Evolutionary conservation across 768 basidiomycete genomes (phyloP).

Genomic region (Neoboletus subvelutipes): DNA sequence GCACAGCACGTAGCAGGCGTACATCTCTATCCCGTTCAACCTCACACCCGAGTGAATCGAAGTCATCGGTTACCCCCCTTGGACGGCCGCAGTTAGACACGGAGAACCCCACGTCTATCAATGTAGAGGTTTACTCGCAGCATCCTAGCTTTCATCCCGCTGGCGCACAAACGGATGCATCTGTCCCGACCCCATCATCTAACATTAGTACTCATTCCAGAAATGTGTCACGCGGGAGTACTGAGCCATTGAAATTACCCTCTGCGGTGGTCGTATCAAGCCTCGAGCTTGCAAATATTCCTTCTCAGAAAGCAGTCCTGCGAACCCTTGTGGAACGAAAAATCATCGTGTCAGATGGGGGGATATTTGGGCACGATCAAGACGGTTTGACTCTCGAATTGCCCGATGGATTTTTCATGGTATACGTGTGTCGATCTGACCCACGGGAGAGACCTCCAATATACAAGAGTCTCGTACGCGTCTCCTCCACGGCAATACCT

Average conservation of each 20-base stretch:
- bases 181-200: slow-evolving; percentile 14
- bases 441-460: slow-evolving; percentile 64
- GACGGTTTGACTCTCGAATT: slow-evolving; percentile 33
- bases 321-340: slow-evolving; percentile 51
- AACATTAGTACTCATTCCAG: slow-evolving; percentile 7
- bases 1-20: slow-evolving; percentile 27
- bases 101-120: slow-evolving; percentile 6
- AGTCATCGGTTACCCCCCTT: slow-evolving; percentile 15
- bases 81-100: slow-evolving; percentile 16
- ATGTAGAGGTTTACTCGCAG: slow-evolving; percentile 1
- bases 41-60: slow-evolving; percentile 19
- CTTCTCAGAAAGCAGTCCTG: slow-evolving; percentile 58
- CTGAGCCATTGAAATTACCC: slow-evolving; percentile 40
- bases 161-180: slow-evolving; percentile 16
- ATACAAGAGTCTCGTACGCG: slow-evolving; percentile 61
- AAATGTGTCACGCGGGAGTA: slow-evolving; percentile 16
- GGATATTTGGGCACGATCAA: slow-evolving; percentile 20
- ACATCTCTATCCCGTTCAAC: slow-evolving; percentile 26
- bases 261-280: slow-evolving; percentile 67
- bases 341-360: slow-evolving; percentile 40
- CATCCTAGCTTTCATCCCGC: slow-evolving; percentile 11
- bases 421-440: slow-evolving; percentile 71
- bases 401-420: slow-evolving; percentile 67
- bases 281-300: slow-evolving; percentile 56
- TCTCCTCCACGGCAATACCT: neutral